Conservation (phyloP, 192 early-diverging fungal genomes). For the Linderina pennispora region DNA sequence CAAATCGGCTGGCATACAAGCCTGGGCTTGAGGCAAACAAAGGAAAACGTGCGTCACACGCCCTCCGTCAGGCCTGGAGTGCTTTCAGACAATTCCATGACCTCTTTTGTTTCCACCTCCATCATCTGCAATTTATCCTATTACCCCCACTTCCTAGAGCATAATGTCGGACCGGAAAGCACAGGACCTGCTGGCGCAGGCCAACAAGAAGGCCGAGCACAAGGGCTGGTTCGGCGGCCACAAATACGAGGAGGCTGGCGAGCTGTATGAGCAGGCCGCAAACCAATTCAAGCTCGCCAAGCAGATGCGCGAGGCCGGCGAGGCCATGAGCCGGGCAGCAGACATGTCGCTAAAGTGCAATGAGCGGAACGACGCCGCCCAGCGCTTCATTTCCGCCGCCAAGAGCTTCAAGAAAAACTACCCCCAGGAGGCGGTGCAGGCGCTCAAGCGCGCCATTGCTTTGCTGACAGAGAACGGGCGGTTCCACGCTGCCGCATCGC, state of each 20-base stretch:
- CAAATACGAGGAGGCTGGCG: constrained; percentile 92
- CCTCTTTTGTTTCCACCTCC: background rate
- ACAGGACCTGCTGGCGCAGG: constrained; percentile 54
- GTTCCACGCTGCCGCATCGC: constrained; percentile 85
- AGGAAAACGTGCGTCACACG: too few relatives aligned
- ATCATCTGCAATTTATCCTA: too few relatives aligned
- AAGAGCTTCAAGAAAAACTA: constrained; percentile 84
- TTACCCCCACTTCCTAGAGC: too few relatives aligned
- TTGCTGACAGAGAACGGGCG: constrained; percentile 80
- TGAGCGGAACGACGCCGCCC: constrained; percentile 83
- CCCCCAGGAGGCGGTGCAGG: constrained; percentile 69
- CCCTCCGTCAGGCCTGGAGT: too few relatives aligned
- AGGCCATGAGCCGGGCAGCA: constrained; percentile 83
- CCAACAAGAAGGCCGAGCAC: constrained; percentile 61
- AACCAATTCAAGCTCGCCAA: constrained; percentile 92
- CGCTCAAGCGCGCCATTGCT: constrained; percentile 70
- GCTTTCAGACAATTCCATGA: too few relatives aligned
- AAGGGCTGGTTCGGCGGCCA: constrained; percentile 68
- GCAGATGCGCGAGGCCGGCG: constrained; percentile 90
- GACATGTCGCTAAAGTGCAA: constrained; percentile 66
- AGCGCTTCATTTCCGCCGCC: constrained; percentile 77
- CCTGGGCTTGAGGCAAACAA: too few relatives aligned
- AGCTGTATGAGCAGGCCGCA: constrained; percentile 85
- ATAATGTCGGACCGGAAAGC: constrained; percentile 35
- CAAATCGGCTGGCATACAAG: too few relatives aligned